phyloP scores from a whole-genome alignment of 1,284 basidiomycete genomes.

The Boletus semigastroideus region DNA sequence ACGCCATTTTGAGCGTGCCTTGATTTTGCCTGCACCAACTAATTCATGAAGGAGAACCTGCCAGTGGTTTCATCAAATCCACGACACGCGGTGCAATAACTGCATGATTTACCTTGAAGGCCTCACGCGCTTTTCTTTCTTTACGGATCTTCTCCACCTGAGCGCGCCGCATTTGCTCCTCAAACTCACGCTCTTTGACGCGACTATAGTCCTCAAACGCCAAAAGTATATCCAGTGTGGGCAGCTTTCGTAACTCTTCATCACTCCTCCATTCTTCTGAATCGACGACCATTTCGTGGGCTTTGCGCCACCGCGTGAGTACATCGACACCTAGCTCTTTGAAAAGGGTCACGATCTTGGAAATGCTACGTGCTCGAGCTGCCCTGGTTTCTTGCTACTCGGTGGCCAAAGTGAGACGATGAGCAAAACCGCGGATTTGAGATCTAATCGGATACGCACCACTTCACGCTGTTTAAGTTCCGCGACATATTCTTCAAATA shows the following conservation, averaged over 20 bases:
- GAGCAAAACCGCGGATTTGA: constrained; percentile 2
- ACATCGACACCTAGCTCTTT: constrained; percentile 85
- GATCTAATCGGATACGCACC: constrained; percentile 45
- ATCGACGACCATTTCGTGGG: constrained; percentile 71
- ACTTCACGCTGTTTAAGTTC: constrained; percentile 86
- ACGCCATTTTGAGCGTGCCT: constrained; percentile 89
- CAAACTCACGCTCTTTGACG: constrained; percentile 84
- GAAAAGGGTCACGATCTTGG: constrained; percentile 77
- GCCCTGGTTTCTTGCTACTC: constrained; percentile 74
- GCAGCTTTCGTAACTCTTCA: constrained; percentile 73
- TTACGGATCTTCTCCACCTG: constrained; percentile 82
- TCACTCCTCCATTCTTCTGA: constrained; percentile 80
- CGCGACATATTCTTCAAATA: constrained; percentile 87
- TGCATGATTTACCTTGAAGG: constrained; percentile 63
- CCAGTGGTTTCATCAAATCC: constrained; percentile 5
- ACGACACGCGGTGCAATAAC: background rate
- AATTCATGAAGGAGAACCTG: constrained; percentile 74
- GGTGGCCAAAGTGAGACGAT: constrained; percentile 4
- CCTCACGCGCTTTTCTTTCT: constrained; percentile 87
- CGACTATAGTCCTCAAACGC: constrained; percentile 92
- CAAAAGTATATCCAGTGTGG: constrained; percentile 84
- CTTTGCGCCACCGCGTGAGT: constrained; percentile 84
- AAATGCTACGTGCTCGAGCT: constrained; percentile 70
- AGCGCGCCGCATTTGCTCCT: constrained; percentile 74
- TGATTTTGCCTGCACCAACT: constrained; percentile 66